Evolutionary conservation across 2,329 filamentous ascomycete species (phyloP).

Genomic region (Cryoendolithus antarcticus): DNA sequence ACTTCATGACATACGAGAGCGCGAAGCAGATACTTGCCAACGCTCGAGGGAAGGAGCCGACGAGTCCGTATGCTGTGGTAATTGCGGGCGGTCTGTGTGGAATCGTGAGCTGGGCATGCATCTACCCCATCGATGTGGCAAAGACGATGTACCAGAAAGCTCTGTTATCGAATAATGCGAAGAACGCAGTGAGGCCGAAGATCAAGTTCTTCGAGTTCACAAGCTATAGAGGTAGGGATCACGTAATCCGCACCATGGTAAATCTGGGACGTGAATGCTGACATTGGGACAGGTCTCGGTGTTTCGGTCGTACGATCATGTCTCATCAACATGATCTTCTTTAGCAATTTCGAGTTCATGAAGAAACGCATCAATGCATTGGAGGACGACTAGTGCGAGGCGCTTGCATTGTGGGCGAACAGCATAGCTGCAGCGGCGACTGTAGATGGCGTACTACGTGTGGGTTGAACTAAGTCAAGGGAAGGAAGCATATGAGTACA

Average conservation of each 20-base stretch:
- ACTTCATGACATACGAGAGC: slow-evolving; percentile 83
- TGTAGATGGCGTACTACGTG: no score
- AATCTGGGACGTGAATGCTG: background rate
- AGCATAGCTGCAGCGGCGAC: no score
- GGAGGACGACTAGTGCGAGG: slow-evolving; percentile 2
- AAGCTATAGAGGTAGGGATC: slow-evolving; percentile 59
- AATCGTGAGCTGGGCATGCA: slow-evolving; percentile 70
- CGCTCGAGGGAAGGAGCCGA: slow-evolving; percentile 59
- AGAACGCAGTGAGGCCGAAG: slow-evolving; percentile 42
- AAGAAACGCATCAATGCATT: slow-evolving; percentile 45
- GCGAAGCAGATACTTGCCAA: slow-evolving; percentile 71
- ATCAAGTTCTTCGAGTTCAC: slow-evolving; percentile 65
- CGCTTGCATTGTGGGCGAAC: no score
- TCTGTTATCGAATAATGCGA: slow-evolving; percentile 57
- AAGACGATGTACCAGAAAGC: slow-evolving; percentile 81
- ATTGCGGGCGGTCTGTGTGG: slow-evolving; percentile 70
- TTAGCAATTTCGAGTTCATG: slow-evolving; percentile 73
- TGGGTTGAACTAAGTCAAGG: no score
- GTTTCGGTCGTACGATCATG: slow-evolving; percentile 76
- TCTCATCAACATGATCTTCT: slow-evolving; percentile 79
- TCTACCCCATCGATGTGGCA: slow-evolving; percentile 59
- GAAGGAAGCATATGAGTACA: no score
- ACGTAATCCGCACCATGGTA: background rate
- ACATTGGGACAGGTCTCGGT: slow-evolving; percentile 39
- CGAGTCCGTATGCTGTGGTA: slow-evolving; percentile 66